phyloP scores from a whole-genome alignment of 2,329 filamentous ascomycete genomes.

The Cladosporium austrohemisphaericum region DNA sequence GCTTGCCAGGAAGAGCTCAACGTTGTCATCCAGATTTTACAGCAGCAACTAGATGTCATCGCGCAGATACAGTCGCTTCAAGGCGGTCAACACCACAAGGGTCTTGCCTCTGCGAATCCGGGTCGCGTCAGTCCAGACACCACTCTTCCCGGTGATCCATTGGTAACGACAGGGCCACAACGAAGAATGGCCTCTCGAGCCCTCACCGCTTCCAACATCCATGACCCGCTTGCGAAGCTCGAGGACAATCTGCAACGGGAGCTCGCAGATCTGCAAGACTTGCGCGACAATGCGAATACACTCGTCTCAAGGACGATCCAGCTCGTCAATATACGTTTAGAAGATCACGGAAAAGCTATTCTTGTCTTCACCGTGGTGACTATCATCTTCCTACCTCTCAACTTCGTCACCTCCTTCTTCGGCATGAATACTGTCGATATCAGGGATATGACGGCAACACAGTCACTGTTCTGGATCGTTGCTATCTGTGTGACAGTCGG shows the following conservation, averaged over 20 bases:
- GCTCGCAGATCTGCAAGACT: constrained; percentile 38
- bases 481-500: constrained; percentile 37
- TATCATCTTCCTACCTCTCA: constrained; percentile 43
- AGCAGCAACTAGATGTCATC: constrained; percentile 40
- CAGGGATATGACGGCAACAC: constrained; percentile 37
- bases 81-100: constrained; percentile 18
- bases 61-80: constrained; percentile 22
- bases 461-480: constrained; percentile 41
- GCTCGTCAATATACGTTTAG: constrained; percentile 44
- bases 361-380: constrained; percentile 45
- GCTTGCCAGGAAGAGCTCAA: constrained; percentile 44
- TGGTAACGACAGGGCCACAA: neutral
- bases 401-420: constrained; percentile 43
- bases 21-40: constrained; percentile 43
- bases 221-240: constrained; percentile 36
- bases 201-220: constrained; percentile 35
- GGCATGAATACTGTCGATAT: constrained; percentile 44
- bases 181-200: constrained; percentile 36
- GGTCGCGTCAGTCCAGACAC: neutral
- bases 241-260: constrained; percentile 42
- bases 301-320: constrained; percentile 43
- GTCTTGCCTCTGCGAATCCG: too few relatives aligned
- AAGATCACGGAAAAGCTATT: constrained; percentile 44
- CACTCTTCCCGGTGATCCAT: neutral
- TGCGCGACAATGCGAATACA: constrained; percentile 42